Percentiles rank a stretch among this genome's conserved stretches.
These are phyloP conservation scores for Fagus crenata DNA, from an alignment of 306 rosid species.

Conservation along the genomic window DNA sequence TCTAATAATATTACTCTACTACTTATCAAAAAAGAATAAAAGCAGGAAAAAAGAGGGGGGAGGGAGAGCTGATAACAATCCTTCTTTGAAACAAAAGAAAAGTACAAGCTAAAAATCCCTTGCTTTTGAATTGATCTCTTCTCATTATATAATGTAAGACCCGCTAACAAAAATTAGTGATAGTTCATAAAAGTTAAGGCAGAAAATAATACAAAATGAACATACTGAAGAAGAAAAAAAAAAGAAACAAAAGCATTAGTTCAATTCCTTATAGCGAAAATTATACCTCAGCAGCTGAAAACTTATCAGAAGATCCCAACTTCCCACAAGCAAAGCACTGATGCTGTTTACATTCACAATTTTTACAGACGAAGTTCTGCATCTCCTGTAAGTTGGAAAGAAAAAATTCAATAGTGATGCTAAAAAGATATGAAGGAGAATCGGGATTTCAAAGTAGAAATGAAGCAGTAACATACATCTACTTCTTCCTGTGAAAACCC, in stretches of 20 bases:
- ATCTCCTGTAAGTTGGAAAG: conserved; percentile 56
- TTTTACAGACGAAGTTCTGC: conserved; percentile 64
- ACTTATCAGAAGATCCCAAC: conserved; percentile 75
- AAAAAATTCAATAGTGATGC: conserved; percentile 7
- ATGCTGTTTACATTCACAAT: conserved; percentile 70
- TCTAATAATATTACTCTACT: too few relatives aligned
- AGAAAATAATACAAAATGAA: neutral
- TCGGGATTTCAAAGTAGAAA: conserved; percentile 15
- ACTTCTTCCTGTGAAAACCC: conserved; percentile 66
- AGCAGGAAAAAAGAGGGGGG: too few relatives aligned
- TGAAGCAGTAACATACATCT: conserved; percentile 54
- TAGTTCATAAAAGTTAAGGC: neutral
- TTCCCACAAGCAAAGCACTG: conserved; percentile 89
- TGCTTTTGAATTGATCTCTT: neutral
- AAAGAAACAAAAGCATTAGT: conserved; percentile 18
- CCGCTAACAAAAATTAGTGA: neutral
- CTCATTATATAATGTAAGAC: neutral
- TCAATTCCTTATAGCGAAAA: conserved; percentile 7
- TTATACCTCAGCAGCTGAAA: conserved; percentile 76
- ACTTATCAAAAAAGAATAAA: too few relatives aligned
- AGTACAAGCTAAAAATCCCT: neutral
- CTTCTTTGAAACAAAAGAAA: neutral
- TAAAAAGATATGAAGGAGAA: conserved; percentile 18
- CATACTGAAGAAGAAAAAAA: neutral
- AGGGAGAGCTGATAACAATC: neutral